Base-by-base conservation (phyloP, 257 asterid genomes). In the Knoxia roxburghii region DNA sequence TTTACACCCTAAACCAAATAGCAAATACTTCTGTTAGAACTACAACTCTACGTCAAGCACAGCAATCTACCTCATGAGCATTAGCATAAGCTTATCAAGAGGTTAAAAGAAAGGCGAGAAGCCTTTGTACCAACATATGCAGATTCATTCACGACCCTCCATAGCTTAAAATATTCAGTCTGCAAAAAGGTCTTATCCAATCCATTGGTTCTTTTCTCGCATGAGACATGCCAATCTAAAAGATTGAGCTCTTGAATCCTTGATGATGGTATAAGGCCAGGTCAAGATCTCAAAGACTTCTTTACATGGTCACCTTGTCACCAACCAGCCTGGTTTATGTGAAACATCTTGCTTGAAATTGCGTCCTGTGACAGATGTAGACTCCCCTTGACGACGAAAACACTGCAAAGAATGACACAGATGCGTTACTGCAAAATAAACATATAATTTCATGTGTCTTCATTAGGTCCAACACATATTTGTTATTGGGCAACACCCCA, bases 381-480 rank as follows among this genome's bases (percentile, higher is more conserved):
- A 90, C 69, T 90, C 97, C 32, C 97, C 97, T 72, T 86, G 95
- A 33, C 95, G 93, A 18, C 97, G 99, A 75, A 76, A 93, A 75
- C 99, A 93, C 96, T 93, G 95, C 81, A 43, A 71, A 71, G 41
- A 58, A 53, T 46, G 54, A 51, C 43, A 54, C 17, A 21, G 35
- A 27, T 70, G 17, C 60, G 43, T 72, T 50, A 68, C 43, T 35
- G 68, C 68, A 55, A 46, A 43, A 23, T 63, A 18, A 63, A n/a
- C 40, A 14, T 4, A 41, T 1, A 62, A 43, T 62, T 24, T 62
- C 43, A 45, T 10, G 24, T 1, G 7, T 62, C 54, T 41, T 23
- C 26, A 35, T 18, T 20, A 60, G 4, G 30, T 8, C 64, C 35
- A 11, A 20, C 40, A 61, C 5, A 27, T 27, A 10, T 40, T 23